Base-by-base conservation (phyloP, 805 yeast species). In the Metschnikowia santaceciliae region DNA sequence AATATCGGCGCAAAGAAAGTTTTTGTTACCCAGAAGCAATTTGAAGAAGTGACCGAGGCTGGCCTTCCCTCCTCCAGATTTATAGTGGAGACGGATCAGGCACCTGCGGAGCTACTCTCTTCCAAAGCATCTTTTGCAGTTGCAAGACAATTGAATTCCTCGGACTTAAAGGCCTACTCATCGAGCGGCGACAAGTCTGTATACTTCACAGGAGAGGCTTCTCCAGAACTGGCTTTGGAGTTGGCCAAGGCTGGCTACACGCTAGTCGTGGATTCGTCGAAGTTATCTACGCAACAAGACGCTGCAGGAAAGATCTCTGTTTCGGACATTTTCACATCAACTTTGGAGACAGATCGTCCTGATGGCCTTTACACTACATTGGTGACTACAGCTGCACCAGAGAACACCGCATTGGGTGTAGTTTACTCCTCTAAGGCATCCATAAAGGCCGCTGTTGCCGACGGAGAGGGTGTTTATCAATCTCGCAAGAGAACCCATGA, bases 391-490 rank as follows among this genome's bases (percentile, higher is more conserved):
- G 84, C 84, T 51, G 83, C 91, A 1, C 76, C 76, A 7, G 51
- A 71, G n/a, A 61, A 63, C 48, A 63, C 75, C 26, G 77, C 78
- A 1, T 75, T 94, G 47, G 99, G 99, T 4, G 77, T 92, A 30
- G 97, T 92, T 8, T 94, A 90, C 71, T 92, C 98, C 0, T 89
- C 96, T 0, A 70, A 70, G 39, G 90, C 86, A 59, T 88, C 96
- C 33, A 82, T 94, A 61, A 70, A 79, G 41, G 91, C 87, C 61
- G 94, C 98, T 11, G 80, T 94, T 58, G 81, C 81, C 53, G 85
- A 88, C 20, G 79, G 81, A 46, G 82, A 88, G 8, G 99, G 99
- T 51, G 96, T 94, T 2, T 94, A 94, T 70, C 97, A 87, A 68
- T 89, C 97, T 7, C 84, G 99, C 61, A 84, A 86, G 62, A 70